phyloP scores from a whole-genome alignment of 768 basidiomycete species.

The Lentinula lateritia region DNA sequence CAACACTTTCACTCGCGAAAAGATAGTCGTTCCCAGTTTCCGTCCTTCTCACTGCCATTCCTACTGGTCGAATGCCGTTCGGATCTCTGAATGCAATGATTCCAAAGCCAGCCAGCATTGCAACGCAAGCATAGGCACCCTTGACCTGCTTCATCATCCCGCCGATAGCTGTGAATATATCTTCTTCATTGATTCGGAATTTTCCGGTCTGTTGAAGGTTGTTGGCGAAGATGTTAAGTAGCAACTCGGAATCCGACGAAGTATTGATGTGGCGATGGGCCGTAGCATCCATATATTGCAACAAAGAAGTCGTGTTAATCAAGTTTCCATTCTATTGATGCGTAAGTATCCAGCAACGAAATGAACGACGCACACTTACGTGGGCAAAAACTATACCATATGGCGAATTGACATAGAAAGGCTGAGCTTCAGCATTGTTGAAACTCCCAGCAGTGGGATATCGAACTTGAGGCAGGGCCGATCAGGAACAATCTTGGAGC shows the following conservation, averaged over 20 bases:
- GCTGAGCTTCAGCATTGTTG: constrained; percentile 95
- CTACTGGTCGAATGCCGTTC: constrained; percentile 93
- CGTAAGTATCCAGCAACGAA: constrained; percentile 7
- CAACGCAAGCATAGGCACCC: constrained; percentile 95
- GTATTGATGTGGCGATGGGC: constrained; percentile 99
- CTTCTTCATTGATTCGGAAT: constrained; percentile 98
- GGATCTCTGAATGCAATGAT: constrained; percentile 98
- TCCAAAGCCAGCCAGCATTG: constrained; percentile 99
- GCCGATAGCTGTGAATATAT: constrained; percentile 92
- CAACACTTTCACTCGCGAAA: constrained; percentile 92
- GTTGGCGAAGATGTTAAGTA: constrained; percentile 96
- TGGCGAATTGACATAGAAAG: constrained; percentile 99
- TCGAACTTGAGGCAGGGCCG: constrained; percentile 53
- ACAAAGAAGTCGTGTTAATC: constrained; percentile 83
- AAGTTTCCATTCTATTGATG: constrained; percentile 87
- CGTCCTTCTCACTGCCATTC: constrained; percentile 67
- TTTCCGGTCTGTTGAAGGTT: constrained; percentile 98
- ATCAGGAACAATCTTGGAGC: constrained; percentile 6
- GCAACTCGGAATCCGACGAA: constrained; percentile 93
- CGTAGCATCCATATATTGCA: constrained; percentile 91
- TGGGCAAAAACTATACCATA: constrained; percentile 98
- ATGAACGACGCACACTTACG: constrained; percentile 41
- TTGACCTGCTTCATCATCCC: constrained; percentile 84
- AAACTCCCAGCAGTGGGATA: constrained; percentile 99
- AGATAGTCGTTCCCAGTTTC: constrained; percentile 74